A percentile compares a stretch with the other conserved stretches of the same genome.
phyloP scores from a whole-genome alignment of 2,329 filamentous ascomycete species.

The Pestalotiopsis sp. region DNA sequence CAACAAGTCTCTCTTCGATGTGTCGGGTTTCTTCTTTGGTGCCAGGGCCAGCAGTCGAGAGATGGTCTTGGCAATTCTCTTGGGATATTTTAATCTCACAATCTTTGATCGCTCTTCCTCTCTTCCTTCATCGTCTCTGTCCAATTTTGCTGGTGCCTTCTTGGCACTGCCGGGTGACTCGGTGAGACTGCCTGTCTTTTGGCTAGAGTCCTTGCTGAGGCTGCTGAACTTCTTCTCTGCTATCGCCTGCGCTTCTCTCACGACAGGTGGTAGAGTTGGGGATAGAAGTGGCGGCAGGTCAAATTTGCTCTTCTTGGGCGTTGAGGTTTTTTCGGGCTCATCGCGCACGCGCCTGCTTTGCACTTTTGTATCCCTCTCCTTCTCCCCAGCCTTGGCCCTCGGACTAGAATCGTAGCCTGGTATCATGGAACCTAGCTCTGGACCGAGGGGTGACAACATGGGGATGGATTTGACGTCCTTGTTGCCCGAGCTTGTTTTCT shows the following conservation, averaged over 20 bases:
- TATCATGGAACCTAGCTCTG: not conserved
- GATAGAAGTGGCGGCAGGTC: conserved; percentile 55
- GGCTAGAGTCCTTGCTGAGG: conserved; percentile 25
- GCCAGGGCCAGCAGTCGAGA: conserved; percentile 50
- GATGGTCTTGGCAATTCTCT: conserved; percentile 45
- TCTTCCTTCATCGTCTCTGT: conserved; percentile 38
- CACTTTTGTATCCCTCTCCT: conserved; percentile 21
- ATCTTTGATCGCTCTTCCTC: conserved; percentile 36
- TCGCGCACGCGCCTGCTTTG: conserved; percentile 29
- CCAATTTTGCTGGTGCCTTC: conserved; percentile 34
- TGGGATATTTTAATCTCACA: conserved; percentile 53
- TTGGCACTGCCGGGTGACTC: conserved; percentile 37
- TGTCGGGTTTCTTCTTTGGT: conserved; percentile 39
- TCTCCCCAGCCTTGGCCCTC: conserved; percentile 36
- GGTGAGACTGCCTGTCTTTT: conserved; percentile 28
- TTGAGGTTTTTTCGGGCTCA: conserved; percentile 29
- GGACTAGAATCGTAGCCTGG: not conserved
- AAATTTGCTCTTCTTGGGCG: conserved; percentile 40
- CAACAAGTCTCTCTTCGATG: conserved; percentile 35
- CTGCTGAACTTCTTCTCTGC: conserved; percentile 28
- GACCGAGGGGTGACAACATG: conserved; percentile 52
- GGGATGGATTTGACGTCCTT: conserved; percentile 45
- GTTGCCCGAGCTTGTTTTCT: conserved; percentile 30
- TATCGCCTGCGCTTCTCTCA: conserved; percentile 46
- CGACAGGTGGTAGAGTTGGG: conserved; percentile 54